Evolutionary conservation across 2,329 filamentous ascomycete genomes (phyloP), one percentile per base, ranked within the genome.

Genomic region (Arthrinium phaeospermum): DNA sequence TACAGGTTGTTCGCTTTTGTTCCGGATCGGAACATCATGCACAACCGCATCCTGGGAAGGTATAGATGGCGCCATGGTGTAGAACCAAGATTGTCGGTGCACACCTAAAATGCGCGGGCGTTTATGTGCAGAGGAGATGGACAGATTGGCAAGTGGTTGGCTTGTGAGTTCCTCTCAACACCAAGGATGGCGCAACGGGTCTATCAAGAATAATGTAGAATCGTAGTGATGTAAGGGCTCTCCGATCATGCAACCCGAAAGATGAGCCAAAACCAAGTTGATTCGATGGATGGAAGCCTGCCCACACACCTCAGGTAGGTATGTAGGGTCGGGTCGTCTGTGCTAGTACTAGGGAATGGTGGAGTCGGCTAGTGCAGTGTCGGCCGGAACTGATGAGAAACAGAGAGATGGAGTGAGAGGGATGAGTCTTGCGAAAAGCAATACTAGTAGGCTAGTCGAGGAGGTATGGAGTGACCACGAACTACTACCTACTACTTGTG

Each of bases 151-250:
- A 93, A 14, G 96, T 96, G 79, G 95, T 97, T 75, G 96, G 95
- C 88, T 98, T 98, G 86, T 99, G 96, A 8, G 96, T 98, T 74
- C 97, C 92, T 0, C 93, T 64, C 57, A 41, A 34, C 34, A 64
- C 57, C 57, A 44, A 51, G 70, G 67, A 70, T 69, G 41, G 67
- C 71, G 64, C 47, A n/a, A 64, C 22, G n/a, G 22, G 57, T 64
- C 34, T 64, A 41, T 30, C 34, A 14, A 41, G 7, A 64, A n/a
- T 34, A 64, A 64, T n/a, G 37, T 41, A 37, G 57, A 8, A 41
- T 64, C 19, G 57, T 41, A n/a, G 8, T 41, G 7, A 41, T 41
- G 57, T 64, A 64, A 41, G 30, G 57, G 34, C 57, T 64, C 19
- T 41, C 34, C 10, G 22, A 64, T 64, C 34, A 64, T 64, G 57